These are phyloP conservation scores for Fusarium sp. DNA, from an alignment of 2,329 filamentous ascomycete genomes.

Conservation along the genomic window DNA sequence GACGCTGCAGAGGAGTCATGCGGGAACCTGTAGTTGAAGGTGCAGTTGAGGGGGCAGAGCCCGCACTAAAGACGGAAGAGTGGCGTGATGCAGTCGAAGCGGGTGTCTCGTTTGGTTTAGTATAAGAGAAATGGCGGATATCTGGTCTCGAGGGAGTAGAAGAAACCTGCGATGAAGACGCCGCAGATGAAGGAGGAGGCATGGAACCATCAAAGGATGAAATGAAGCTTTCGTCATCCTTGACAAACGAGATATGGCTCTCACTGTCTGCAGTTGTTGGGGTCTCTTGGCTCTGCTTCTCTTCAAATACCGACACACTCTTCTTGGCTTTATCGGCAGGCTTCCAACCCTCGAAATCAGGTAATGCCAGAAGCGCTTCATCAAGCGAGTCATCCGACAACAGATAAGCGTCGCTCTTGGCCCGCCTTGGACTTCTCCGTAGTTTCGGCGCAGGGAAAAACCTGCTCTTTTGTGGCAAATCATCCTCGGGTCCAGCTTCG, in stretches of 20 bases:
- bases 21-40: conserved; percentile 55
- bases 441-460: conserved; percentile 57
- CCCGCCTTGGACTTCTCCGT: conserved; percentile 39
- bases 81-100: conserved; percentile 47
- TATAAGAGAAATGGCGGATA: conserved; percentile 49
- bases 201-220: conserved; percentile 39
- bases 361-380: conserved; percentile 60
- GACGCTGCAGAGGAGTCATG: conserved; percentile 63
- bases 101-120: conserved; percentile 45
- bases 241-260: conserved; percentile 38
- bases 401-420: conserved; percentile 54
- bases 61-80: conserved; percentile 50
- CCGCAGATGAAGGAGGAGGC: conserved; percentile 43
- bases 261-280: conserved; percentile 20
- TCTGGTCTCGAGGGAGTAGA: conserved; percentile 45
- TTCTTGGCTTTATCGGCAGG: conserved; percentile 48
- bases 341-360: conserved; percentile 62
- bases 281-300: conserved; percentile 47
- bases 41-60: conserved; percentile 53
- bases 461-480: conserved; percentile 59
- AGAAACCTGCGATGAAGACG: conserved; percentile 32
- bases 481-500: conserved; percentile 49
- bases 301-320: conserved; percentile 57
- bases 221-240: conserved; percentile 32
- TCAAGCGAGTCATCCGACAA: conserved; percentile 68